Evolutionary conservation across 225 moss, liverwort and hornwort genomes (phyloP).

Genomic region (Marchantia polymorpha): DNA sequence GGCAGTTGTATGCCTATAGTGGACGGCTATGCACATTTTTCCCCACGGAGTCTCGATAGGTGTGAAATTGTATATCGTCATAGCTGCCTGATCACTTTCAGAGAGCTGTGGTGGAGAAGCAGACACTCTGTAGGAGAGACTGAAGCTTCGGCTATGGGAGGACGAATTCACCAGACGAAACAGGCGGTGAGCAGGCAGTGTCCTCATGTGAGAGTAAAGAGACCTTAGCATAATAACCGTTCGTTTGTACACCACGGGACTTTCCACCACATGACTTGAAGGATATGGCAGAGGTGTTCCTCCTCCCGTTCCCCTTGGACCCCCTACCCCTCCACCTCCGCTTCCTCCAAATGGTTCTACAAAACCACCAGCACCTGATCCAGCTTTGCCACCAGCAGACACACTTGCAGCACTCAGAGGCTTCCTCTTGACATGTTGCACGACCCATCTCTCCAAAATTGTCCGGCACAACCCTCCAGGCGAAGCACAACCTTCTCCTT

Average conservation of each 20-base stretch:
- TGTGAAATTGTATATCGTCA: slow-evolving; percentile 61
- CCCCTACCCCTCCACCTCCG: slow-evolving; percentile 36
- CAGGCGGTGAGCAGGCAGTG: slow-evolving; percentile 83
- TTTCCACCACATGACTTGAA: slow-evolving; percentile 68
- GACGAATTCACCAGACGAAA: slow-evolving; percentile 87
- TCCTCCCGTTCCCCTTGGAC: slow-evolving; percentile 32
- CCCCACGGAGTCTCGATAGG: slow-evolving; percentile 97
- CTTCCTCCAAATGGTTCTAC: slow-evolving; percentile 7
- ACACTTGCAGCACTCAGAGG: slow-evolving; percentile 28
- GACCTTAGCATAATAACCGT: slow-evolving; percentile 94
- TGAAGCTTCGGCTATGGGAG: slow-evolving; percentile 87
- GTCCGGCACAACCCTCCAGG: slow-evolving; percentile 62
- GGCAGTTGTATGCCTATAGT: slow-evolving; percentile 85
- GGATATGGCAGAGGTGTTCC: slow-evolving; percentile 46
- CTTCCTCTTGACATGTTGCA: slow-evolving; percentile 75
- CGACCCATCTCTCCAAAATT: slow-evolving; percentile 85
- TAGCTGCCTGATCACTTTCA: slow-evolving; percentile 71
- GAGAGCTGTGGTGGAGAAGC: slow-evolving; percentile 53
- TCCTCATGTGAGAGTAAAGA: slow-evolving; percentile 86
- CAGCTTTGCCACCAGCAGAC: slow-evolving; percentile 36
- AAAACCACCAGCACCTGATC: slow-evolving; percentile 35
- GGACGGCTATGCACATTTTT: slow-evolving; percentile 63
- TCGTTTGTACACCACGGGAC: slow-evolving; percentile 90
- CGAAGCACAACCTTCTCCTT: slow-evolving; percentile 47
- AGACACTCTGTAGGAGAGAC: slow-evolving; percentile 72